Conservation (phyloP, 2,329 filamentous ascomycete species). For the Botrytis cinerea region DNA sequence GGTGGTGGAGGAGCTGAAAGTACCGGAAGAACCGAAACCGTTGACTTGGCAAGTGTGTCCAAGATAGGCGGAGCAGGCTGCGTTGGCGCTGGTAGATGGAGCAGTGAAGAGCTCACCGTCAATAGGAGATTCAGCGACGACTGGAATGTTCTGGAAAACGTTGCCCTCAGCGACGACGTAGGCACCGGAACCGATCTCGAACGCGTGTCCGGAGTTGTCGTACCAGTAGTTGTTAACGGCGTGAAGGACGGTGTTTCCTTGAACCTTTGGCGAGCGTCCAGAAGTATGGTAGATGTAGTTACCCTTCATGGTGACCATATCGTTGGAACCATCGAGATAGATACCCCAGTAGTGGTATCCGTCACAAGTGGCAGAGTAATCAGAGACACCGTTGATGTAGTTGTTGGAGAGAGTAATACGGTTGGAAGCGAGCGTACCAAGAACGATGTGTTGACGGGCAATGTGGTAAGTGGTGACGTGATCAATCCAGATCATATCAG, state of each 20-base stretch:
- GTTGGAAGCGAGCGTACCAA: constrained; percentile 41
- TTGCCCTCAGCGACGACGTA: constrained; percentile 50
- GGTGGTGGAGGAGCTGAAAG: constrained; percentile 36
- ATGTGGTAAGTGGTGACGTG: constrained; percentile 43
- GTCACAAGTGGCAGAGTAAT: constrained; percentile 48
- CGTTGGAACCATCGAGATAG: constrained; percentile 45
- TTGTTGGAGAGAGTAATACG: constrained; percentile 51
- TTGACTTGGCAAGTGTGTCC: constrained; percentile 33
- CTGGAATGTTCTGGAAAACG: constrained; percentile 46
- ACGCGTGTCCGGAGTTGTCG: constrained; percentile 48
- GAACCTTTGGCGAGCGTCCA: constrained; percentile 49
- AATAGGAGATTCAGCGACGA: constrained; percentile 29
- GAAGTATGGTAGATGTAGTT: constrained; percentile 51
- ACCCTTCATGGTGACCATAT: constrained; percentile 47
- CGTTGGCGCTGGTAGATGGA: constrained; percentile 29
- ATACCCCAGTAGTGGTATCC: constrained; percentile 51
- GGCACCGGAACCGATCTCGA: constrained; percentile 44
- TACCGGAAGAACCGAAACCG: constrained; percentile 38
- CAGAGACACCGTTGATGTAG: constrained; percentile 48
- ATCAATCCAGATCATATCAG: constrained; percentile 44
- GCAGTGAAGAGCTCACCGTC: constrained; percentile 29
- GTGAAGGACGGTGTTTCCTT: constrained; percentile 44
- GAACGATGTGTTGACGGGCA: constrained; percentile 49
- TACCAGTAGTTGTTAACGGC: constrained; percentile 50
- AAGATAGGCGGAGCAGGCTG: constrained; percentile 31